These are phyloP conservation scores for Cyclostephanos tholiformis DNA, from an alignment of 108 stramenopile genomes.

Conservation along the genomic window DNA sequence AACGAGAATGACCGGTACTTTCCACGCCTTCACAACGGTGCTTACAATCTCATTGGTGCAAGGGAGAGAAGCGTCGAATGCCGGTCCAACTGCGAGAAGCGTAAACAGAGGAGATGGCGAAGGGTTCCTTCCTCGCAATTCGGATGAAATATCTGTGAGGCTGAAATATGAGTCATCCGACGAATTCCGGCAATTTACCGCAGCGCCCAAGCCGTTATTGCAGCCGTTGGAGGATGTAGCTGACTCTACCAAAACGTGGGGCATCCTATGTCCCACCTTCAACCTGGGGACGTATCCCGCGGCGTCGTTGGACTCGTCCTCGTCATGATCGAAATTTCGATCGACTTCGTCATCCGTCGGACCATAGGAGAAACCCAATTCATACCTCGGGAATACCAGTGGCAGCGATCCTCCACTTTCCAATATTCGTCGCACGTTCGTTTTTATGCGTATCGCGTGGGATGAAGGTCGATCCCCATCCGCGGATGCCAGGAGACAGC, in stretches of 20 bases:
- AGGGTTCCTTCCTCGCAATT: slow-evolving; percentile 23
- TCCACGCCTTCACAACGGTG: slow-evolving; percentile 5
- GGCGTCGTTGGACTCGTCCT: slow-evolving; percentile 37
- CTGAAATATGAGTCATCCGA: slow-evolving; percentile 10
- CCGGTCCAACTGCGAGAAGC: slow-evolving; percentile 23
- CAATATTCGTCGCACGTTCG: slow-evolving; percentile 62
- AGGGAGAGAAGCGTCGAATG: background rate
- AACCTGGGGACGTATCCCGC: slow-evolving; percentile 51
- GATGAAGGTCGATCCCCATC: slow-evolving; percentile 10
- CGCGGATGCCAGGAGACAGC: slow-evolving; percentile 33
- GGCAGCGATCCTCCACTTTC: slow-evolving; percentile 74
- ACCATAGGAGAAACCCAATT: slow-evolving; percentile 77
- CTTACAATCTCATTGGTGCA: slow-evolving; percentile 3
- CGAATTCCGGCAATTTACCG: slow-evolving; percentile 13
- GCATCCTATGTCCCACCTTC: slow-evolving; percentile 59
- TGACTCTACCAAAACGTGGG: slow-evolving; percentile 56
- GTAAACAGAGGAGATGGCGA: slow-evolving; percentile 28
- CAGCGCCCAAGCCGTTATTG: slow-evolving; percentile 15
- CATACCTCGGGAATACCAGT: slow-evolving; percentile 81
- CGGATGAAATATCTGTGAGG: slow-evolving; percentile 41
- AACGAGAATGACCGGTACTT: slow-evolving; percentile 20
- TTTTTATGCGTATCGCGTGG: slow-evolving; percentile 56
- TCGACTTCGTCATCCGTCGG: background rate
- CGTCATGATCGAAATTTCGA: slow-evolving; percentile 13
- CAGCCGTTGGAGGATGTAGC: background rate